A percentile compares a stretch with the other conserved stretches of the same genome.
These are phyloP conservation scores for Sporisorium iseilematis-ciliati DNA, from an alignment of 1,284 basidiomycete genomes.

Conservation along the genomic window DNA sequence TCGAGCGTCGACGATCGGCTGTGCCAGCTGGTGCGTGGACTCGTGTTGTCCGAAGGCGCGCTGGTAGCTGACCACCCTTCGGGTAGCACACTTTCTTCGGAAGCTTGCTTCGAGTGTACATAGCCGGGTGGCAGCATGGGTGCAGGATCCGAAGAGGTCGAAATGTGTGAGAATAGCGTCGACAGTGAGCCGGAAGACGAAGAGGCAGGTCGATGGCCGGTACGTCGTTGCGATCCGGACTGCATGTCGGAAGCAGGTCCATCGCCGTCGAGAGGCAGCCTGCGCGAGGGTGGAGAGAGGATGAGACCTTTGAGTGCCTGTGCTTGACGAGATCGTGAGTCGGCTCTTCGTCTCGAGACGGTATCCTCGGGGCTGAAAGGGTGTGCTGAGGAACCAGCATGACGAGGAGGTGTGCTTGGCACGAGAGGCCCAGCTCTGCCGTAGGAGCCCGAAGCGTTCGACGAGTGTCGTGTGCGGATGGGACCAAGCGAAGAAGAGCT, in stretches of 20 bases:
- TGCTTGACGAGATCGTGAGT: conserved; percentile 51
- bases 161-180: conserved; percentile 51
- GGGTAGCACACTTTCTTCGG: conserved; percentile 36
- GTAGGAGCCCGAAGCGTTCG: conserved; percentile 39
- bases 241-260: conserved; percentile 35
- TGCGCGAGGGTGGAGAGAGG: conserved; percentile 46
- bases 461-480: conserved; percentile 43
- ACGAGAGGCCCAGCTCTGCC: conserved; percentile 29
- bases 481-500: conserved; percentile 51
- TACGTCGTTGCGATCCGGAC: conserved; percentile 20
- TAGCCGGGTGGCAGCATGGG: conserved; percentile 46
- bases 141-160: conserved; percentile 45
- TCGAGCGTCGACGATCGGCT: conserved; percentile 58
- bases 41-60: conserved; percentile 39
- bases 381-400: conserved; percentile 24
- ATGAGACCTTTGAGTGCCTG: conserved; percentile 49
- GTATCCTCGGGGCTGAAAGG: conserved; percentile 45
- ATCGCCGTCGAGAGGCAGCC: conserved; percentile 39
- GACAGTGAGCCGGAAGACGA: conserved; percentile 48
- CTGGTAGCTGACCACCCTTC: conserved; percentile 46
- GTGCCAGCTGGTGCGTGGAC: conserved; percentile 56
- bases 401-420: conserved; percentile 46
- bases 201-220: conserved; percentile 45
- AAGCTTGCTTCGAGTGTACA: conserved; percentile 34
- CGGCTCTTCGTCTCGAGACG: conserved; percentile 30